Percentiles rank a stretch among this genome's conserved stretches.
phyloP scores from a whole-genome alignment of 164 flowering plant species.

The Liquidambar formosana region DNA sequence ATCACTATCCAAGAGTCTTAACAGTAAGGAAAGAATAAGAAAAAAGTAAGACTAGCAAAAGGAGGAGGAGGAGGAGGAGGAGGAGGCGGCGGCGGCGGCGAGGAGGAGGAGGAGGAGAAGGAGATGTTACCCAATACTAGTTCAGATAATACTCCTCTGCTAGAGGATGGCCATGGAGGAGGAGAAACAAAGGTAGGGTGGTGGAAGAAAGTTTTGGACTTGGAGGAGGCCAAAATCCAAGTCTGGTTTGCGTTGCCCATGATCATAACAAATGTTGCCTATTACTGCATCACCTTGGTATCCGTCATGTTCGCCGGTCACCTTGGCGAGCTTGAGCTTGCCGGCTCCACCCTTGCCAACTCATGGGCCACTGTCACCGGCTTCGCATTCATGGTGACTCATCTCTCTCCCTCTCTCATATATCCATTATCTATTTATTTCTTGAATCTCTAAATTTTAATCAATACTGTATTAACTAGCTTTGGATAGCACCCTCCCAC shows the following conservation, averaged over 20 bases:
- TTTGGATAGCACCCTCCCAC: too few species aligned
- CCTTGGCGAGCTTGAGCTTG: slow-evolving; percentile 68
- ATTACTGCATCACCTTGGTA: slow-evolving; percentile 51
- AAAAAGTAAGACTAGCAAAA: neutral
- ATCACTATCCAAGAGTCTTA: too few species aligned
- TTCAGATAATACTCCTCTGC: neutral
- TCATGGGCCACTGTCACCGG: slow-evolving; percentile 91
- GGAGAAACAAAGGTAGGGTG: slow-evolving; percentile 4
- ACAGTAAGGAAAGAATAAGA: too few species aligned
- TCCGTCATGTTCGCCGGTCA: slow-evolving; percentile 88
- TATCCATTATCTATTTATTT: neutral
- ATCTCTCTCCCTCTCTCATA: neutral
- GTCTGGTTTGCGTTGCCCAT: slow-evolving; percentile 58
- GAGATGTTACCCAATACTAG: too few species aligned
- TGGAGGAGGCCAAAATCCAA: slow-evolving; percentile 61
- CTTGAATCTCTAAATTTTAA: too few species aligned
- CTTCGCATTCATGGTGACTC: slow-evolving; percentile 54
- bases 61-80: neutral
- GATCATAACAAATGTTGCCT: slow-evolving; percentile 63
- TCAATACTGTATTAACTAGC: too few species aligned
- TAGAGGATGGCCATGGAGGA: neutral
- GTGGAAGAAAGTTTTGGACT: slow-evolving; percentile 46
- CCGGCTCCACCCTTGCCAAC: slow-evolving; percentile 78
- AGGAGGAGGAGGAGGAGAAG: too few species aligned
- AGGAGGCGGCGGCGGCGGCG: too few species aligned